These are phyloP conservation scores for Nemania sp. DNA, from an alignment of 2,329 filamentous ascomycete genomes.

Conservation along the genomic window DNA sequence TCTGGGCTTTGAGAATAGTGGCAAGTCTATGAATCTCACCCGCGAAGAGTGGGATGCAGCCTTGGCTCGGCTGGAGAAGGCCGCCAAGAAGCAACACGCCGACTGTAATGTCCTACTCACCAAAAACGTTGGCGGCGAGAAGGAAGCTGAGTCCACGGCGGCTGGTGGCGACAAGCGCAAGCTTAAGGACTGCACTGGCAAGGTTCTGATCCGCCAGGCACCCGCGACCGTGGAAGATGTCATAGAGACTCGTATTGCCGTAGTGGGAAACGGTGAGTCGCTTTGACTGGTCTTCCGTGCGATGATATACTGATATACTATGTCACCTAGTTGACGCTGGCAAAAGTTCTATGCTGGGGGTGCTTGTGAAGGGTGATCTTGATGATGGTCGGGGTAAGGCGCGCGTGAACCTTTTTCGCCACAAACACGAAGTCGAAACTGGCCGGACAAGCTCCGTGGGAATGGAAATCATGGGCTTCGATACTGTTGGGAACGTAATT, in stretches of 20 bases:
- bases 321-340: slow-evolving; percentile 79
- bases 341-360: slow-evolving; percentile 94
- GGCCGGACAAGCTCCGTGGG: slow-evolving; percentile 94
- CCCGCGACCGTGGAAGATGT: slow-evolving; percentile 80
- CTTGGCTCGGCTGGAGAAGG: slow-evolving; percentile 64
- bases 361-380: slow-evolving; percentile 91
- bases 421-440: slow-evolving; percentile 97
- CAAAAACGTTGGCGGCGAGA: slow-evolving; percentile 80
- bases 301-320: slow-evolving; percentile 5
- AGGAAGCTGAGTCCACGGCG: slow-evolving; percentile 65
- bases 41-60: slow-evolving; percentile 76
- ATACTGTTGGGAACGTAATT: slow-evolving; percentile 81
- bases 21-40: slow-evolving; percentile 78
- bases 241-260: slow-evolving; percentile 93
- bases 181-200: slow-evolving; percentile 70
- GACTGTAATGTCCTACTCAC: slow-evolving; percentile 84
- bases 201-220: slow-evolving; percentile 77
- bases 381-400: slow-evolving; percentile 94
- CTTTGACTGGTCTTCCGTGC: slow-evolving; percentile 7
- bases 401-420: slow-evolving; percentile 91
- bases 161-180: slow-evolving; percentile 50
- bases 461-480: slow-evolving; percentile 99
- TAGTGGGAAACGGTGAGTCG: slow-evolving; percentile 82
- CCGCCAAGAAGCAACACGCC: slow-evolving; percentile 66
- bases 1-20: slow-evolving; percentile 86